These are phyloP conservation scores for Diospyros kaki DNA, from an alignment of 148 eudicot genomes.

Conservation along the genomic window DNA sequence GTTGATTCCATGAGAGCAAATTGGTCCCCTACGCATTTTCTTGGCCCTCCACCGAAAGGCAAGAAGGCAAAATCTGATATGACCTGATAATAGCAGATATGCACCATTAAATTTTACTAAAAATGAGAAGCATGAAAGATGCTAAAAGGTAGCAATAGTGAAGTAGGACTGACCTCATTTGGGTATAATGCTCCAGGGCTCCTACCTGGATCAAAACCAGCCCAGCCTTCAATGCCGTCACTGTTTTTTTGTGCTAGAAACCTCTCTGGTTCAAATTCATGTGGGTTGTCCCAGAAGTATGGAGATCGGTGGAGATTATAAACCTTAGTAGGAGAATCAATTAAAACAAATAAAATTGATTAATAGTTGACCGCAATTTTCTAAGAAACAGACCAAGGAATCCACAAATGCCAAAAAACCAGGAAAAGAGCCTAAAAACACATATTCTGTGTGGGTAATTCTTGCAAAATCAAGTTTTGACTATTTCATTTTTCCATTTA, in stretches of 20 bases:
- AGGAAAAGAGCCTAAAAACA: neutral
- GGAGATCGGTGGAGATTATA: constrained; percentile 99
- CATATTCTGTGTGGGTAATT: neutral
- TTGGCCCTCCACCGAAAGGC: constrained; percentile 96
- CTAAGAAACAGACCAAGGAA: too few species aligned
- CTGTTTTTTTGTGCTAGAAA: constrained; percentile 51
- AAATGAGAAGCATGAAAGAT: neutral
- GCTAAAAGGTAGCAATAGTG: neutral
- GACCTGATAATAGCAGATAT: constrained; percentile 43
- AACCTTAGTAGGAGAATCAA: constrained; percentile 41
- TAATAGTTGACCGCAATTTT: too few species aligned
- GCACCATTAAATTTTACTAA: neutral
- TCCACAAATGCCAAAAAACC: neutral
- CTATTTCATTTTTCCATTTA: neutral
- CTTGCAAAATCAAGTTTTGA: neutral
- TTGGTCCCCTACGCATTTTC: constrained; percentile 96
- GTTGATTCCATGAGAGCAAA: constrained; percentile 98
- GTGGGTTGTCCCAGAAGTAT: constrained; percentile 83
- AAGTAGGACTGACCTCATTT: constrained; percentile 57
- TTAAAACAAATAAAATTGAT: too few species aligned
- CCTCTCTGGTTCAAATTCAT: constrained; percentile 89
- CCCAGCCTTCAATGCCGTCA: constrained; percentile 80
- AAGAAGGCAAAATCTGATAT: constrained; percentile 83
- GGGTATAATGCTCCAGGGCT: constrained; percentile 98
- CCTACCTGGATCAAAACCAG: constrained; percentile 91